phyloP scores from a whole-genome alignment of 169 alveolate genomes.

The Eimeria falciformis region DNA sequence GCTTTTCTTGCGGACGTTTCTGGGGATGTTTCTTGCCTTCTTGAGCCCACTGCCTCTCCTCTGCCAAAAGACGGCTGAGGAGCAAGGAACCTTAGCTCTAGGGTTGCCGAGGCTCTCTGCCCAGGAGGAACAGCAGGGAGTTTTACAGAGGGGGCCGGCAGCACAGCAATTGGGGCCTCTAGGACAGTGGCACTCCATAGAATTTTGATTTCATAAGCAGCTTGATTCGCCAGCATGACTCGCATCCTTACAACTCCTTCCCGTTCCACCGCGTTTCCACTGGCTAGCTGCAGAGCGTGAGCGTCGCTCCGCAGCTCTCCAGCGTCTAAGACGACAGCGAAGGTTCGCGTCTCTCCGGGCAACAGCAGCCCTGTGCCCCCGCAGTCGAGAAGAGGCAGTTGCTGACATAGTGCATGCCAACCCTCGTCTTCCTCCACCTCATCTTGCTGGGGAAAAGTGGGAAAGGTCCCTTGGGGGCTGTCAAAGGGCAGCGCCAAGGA shows the following conservation, averaged over 20 bases:
- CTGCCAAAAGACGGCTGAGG: neutral
- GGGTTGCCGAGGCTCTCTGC: slow-evolving; percentile 50
- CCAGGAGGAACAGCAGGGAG: slow-evolving; percentile 61
- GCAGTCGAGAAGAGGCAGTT: slow-evolving; percentile 49
- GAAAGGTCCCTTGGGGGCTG: neutral
- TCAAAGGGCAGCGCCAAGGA: neutral
- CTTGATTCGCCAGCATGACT: slow-evolving; percentile 66
- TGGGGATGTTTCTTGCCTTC: neutral
- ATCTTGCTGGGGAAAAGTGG: slow-evolving; percentile 17
- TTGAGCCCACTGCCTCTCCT: slow-evolving; percentile 18
- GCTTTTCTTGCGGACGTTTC: neutral
- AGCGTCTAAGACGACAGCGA: slow-evolving; percentile 39
- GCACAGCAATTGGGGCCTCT: slow-evolving; percentile 12
- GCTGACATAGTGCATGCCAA: slow-evolving; percentile 54
- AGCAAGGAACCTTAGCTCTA: slow-evolving; percentile 37
- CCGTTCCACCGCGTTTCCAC: slow-evolving; percentile 49
- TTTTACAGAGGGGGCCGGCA: slow-evolving; percentile 62
- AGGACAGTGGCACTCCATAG: slow-evolving; percentile 36
- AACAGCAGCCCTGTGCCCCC: slow-evolving; percentile 65
- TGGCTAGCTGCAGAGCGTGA: slow-evolving; percentile 64
- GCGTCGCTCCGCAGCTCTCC: slow-evolving; percentile 58
- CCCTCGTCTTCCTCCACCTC: slow-evolving; percentile 5
- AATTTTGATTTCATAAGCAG: slow-evolving; percentile 63
- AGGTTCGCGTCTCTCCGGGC: slow-evolving; percentile 73
- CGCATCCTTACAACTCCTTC: slow-evolving; percentile 52